Evolutionary conservation across 2,329 filamentous ascomycete species (phyloP).

Genomic region (Aspergillus hiratsukae): DNA sequence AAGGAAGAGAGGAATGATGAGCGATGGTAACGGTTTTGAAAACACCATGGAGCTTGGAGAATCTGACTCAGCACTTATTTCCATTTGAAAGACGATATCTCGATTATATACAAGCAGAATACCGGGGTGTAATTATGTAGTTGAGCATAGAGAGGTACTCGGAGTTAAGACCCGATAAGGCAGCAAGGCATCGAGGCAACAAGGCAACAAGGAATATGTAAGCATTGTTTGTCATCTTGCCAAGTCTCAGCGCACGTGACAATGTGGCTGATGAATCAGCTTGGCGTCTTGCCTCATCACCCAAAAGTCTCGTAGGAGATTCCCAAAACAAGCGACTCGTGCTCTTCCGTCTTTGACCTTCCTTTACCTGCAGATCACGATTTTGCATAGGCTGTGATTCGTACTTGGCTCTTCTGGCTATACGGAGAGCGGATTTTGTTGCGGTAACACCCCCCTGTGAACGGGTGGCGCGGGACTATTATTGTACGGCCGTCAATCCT

Average conservation of each 20-base stretch:
- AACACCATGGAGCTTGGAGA: neutral
- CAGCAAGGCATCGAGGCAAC: neutral
- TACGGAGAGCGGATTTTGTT: neutral
- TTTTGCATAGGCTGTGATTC: neutral
- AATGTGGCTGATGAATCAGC: slow-evolving; percentile 3
- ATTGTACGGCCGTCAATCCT: slow-evolving; percentile 1
- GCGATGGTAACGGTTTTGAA: neutral
- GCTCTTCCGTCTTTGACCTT: neutral
- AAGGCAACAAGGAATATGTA: slow-evolving; percentile 1
- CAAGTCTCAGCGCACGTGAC: slow-evolving; percentile 13
- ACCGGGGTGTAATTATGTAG: neutral
- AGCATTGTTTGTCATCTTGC: slow-evolving; percentile 3
- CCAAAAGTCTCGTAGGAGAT: slow-evolving; percentile 10
- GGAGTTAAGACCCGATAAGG: too few species aligned
- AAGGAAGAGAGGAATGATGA: neutral
- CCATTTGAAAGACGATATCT: neutral
- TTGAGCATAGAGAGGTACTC: too few species aligned
- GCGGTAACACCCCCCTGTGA: neutral
- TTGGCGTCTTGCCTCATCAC: slow-evolving; percentile 19
- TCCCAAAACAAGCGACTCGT: neutral
- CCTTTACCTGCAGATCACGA: neutral
- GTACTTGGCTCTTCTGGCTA: neutral
- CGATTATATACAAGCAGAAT: neutral
- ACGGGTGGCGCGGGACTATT: slow-evolving; percentile 16
- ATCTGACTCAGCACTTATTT: neutral